phyloP scores from a whole-genome alignment of 352 stramenopile species.

The Pythium dissimile region DNA sequence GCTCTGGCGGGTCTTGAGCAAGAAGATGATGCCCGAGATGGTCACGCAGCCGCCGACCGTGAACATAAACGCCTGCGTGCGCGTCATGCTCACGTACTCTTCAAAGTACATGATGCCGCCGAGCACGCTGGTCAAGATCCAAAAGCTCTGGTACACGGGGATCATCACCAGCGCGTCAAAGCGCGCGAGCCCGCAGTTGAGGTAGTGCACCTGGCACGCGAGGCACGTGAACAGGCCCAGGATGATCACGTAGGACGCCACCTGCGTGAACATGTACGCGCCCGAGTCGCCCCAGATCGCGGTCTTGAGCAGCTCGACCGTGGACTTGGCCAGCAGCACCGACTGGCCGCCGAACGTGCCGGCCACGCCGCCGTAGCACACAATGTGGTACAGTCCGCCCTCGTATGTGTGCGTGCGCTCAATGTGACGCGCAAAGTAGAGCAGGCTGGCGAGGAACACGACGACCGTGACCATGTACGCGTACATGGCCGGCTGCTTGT shows the following conservation, averaged over 20 bases:
- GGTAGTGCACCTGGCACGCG: constrained; percentile 81
- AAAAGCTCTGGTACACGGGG: constrained; percentile 91
- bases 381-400: constrained; percentile 71
- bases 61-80: constrained; percentile 76
- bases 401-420: constrained; percentile 66
- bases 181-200: constrained; percentile 85
- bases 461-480: constrained; percentile 76
- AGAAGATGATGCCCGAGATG: constrained; percentile 73
- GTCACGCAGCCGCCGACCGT: constrained; percentile 68
- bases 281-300: constrained; percentile 82
- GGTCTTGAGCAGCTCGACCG: constrained; percentile 88
- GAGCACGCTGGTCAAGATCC: constrained; percentile 88
- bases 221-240: constrained; percentile 61
- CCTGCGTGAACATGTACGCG: constrained; percentile 69
- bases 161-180: constrained; percentile 90
- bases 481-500: constrained; percentile 80
- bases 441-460: constrained; percentile 57
- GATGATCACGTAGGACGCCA: constrained; percentile 81
- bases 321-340: constrained; percentile 87
- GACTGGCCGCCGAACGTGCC: constrained; percentile 89
- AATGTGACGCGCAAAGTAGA: constrained; percentile 70
- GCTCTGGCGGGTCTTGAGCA: constrained; percentile 56
- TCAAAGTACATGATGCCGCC: constrained; percentile 92
- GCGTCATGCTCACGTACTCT: constrained; percentile 85
- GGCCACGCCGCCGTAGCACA: constrained; percentile 86